Percentiles rank a stretch among this genome's conserved stretches.
These are phyloP conservation scores for Pulveroboletus frians DNA, from an alignment of 768 basidiomycete species.

Conservation along the genomic window DNA sequence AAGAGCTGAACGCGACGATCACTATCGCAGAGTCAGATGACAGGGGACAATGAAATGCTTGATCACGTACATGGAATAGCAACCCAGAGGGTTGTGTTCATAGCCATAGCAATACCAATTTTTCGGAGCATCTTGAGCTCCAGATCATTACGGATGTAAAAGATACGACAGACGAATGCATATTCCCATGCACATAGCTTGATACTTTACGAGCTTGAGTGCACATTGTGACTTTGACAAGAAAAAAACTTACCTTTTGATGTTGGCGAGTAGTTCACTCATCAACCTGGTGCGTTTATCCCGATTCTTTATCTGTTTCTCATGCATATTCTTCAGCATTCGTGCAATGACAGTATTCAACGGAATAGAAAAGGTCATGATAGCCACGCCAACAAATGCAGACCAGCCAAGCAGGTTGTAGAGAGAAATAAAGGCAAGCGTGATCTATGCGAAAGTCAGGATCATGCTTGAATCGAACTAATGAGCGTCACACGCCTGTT, in stretches of 20 bases:
- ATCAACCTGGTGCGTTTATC: conserved; percentile 81
- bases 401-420: conserved; percentile 90
- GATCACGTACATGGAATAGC: conserved; percentile 51
- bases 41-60: background rate
- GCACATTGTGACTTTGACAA: background rate
- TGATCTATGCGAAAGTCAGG: conserved; percentile 46
- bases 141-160: conserved; percentile 74
- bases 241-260: conserved; percentile 54
- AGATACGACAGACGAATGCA: conserved; percentile 74
- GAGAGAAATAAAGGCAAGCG: conserved; percentile 82
- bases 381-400: conserved; percentile 81
- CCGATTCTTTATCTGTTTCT: conserved; percentile 89
- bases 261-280: conserved; percentile 91
- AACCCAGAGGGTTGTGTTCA: conserved; percentile 60
- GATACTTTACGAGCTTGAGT: conserved; percentile 46
- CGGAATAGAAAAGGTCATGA: conserved; percentile 80
- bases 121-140: conserved; percentile 78
- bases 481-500: conserved; percentile 50
- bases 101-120: conserved; percentile 71
- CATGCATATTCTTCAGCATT: conserved; percentile 69
- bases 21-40: conserved; percentile 30
- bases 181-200: conserved; percentile 95
- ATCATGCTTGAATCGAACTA: background rate
- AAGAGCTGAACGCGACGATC: conserved; percentile 78
- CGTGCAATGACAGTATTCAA: conserved; percentile 70